These are phyloP conservation scores for Candida ficus DNA, from an alignment of 805 yeast species.

Conservation along the genomic window DNA sequence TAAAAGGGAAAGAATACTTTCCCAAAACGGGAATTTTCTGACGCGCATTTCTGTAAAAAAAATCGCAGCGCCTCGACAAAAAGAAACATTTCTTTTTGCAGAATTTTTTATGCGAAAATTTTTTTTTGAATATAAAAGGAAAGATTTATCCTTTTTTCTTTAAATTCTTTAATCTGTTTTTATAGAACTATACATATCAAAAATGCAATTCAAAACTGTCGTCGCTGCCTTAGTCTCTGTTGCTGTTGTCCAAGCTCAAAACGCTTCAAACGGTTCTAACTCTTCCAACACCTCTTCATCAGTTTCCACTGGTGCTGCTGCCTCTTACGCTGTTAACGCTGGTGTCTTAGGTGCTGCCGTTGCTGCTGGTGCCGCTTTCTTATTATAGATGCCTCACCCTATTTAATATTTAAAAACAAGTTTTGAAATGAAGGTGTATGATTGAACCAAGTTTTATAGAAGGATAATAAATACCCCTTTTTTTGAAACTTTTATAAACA, in stretches of 20 bases:
- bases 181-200: slow-evolving; percentile 9
- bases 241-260: slow-evolving; percentile 64
- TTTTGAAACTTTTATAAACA: slow-evolving; percentile 3
- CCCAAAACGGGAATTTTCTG: slow-evolving; percentile 1
- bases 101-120: neutral
- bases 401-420: slow-evolving; percentile 1
- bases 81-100: neutral
- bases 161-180: neutral
- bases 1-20: neutral
- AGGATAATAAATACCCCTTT: neutral
- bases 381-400: slow-evolving; percentile 30
- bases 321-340: slow-evolving; percentile 55
- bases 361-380: slow-evolving; percentile 70
- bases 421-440: slow-evolving; percentile 1
- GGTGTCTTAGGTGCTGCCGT: slow-evolving; percentile 79
- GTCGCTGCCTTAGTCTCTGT: slow-evolving; percentile 66
- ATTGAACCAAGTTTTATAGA: neutral
- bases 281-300: slow-evolving; percentile 38
- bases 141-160: neutral
- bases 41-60: neutral
- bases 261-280: slow-evolving; percentile 37
- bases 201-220: slow-evolving; percentile 71
- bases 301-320: slow-evolving; percentile 45
- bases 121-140: slow-evolving; percentile 1
- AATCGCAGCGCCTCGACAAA: neutral